Evolutionary conservation across 2,329 filamentous ascomycete species (phyloP).

Genomic region (Sporothrix protearum): DNA sequence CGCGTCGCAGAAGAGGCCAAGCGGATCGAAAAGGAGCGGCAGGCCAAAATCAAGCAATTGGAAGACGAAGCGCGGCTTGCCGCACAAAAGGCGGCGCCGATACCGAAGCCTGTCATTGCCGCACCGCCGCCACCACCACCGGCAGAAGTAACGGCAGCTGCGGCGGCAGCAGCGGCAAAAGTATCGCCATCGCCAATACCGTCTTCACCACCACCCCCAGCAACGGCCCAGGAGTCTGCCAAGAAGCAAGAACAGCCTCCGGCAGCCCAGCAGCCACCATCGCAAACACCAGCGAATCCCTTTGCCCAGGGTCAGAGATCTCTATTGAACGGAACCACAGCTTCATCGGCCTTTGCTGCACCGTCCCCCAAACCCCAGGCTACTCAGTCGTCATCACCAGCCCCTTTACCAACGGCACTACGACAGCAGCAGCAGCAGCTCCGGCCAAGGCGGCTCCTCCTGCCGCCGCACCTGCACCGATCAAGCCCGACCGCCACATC

Average conservation of each 20-base stretch:
- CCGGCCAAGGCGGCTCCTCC: conserved; percentile 15
- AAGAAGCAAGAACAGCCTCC: conserved; percentile 5
- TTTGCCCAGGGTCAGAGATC: not conserved
- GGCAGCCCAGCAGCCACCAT: not conserved
- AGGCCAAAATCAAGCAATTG: conserved; percentile 29
- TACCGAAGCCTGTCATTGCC: conserved; percentile 28
- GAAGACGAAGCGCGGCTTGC: conserved; percentile 36
- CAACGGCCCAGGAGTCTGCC: not conserved
- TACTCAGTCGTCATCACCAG: not conserved
- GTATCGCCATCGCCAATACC: not conserved
- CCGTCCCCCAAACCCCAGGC: not conserved
- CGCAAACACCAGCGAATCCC: not conserved
- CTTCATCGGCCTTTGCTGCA: not conserved
- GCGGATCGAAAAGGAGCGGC: conserved; percentile 29
- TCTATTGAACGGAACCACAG: not conserved
- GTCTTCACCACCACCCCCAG: not conserved
- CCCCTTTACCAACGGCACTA: not conserved
- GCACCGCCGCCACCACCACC: conserved; percentile 25
- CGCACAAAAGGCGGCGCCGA: conserved; percentile 35
- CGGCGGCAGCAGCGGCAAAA: conserved; percentile 24
- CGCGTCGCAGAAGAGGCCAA: conserved; percentile 31
- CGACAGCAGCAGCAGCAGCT: not conserved
- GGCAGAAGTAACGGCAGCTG: conserved; percentile 15
- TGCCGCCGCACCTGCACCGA: not conserved
- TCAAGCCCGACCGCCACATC: conserved; percentile 43